phyloP scores from a whole-genome alignment of 768 basidiomycete genomes.

The Boletus speciosus region DNA sequence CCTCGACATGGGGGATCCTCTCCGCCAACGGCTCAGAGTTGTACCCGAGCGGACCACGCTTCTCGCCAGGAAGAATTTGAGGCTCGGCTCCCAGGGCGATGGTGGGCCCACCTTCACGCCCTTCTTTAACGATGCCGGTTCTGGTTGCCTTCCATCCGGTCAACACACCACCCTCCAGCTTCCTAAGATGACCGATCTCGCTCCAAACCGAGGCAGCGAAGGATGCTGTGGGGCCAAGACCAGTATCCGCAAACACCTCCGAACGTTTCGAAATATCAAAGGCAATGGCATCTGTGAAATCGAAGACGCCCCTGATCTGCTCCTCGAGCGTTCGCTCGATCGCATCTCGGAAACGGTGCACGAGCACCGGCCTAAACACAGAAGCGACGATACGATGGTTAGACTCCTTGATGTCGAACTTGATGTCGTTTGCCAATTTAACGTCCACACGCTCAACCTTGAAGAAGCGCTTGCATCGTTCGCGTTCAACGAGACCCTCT shows the following conservation, averaged over 20 bases:
- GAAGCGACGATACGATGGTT: conserved; percentile 63
- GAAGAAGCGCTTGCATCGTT: conserved; percentile 47
- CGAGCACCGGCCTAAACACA: conserved; percentile 61
- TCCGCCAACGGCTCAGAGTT: conserved; percentile 37
- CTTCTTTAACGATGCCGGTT: conserved; percentile 59
- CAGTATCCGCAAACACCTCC: conserved; percentile 65
- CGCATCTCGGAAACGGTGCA: conserved; percentile 54
- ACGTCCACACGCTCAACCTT: conserved; percentile 54
- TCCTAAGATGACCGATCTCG: conserved; percentile 58
- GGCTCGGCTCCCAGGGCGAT: conserved; percentile 74
- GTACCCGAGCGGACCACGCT: conserved; percentile 62
- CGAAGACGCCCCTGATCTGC: conserved; percentile 49
- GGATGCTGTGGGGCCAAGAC: conserved; percentile 46
- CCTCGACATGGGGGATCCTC: conserved; percentile 1
- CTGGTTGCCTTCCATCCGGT: conserved; percentile 55
- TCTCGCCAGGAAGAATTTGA: conserved; percentile 65
- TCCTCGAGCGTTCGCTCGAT: conserved; percentile 55
- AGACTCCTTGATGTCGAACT: conserved; percentile 51
- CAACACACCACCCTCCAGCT: conserved; percentile 33
- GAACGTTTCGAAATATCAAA: conserved; percentile 57
- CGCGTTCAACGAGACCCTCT: conserved; percentile 43
- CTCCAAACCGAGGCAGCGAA: conserved; percentile 65
- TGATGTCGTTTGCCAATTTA: conserved; percentile 53
- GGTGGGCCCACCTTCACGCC: conserved; percentile 28
- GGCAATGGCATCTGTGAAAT: conserved; percentile 52